Evolutionary conservation across 1,284 basidiomycete genomes (phyloP).

Genomic region (Trichosporon sp.): DNA sequence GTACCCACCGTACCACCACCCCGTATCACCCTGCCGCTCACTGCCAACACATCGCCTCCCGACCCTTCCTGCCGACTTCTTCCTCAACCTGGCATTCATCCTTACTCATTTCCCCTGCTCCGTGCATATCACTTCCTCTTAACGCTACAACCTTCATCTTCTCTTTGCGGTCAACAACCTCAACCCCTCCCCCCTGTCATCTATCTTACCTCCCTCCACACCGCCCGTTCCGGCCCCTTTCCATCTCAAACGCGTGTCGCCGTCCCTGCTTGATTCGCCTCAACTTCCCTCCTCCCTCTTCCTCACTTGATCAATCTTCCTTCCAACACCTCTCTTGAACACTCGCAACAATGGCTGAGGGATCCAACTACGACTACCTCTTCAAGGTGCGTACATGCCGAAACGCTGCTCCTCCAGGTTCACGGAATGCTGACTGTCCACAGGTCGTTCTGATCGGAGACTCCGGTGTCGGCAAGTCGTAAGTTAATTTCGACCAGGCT

Average conservation of each 20-base stretch:
- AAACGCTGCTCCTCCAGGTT: not conserved
- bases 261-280: constrained; percentile 12
- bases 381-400: constrained; percentile 72
- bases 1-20: not conserved
- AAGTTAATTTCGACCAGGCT: constrained; percentile 37
- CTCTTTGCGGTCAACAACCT: not conserved
- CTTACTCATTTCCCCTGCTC: not conserved
- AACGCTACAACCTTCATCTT: not conserved
- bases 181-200: not conserved
- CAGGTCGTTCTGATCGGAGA: constrained; percentile 98
- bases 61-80: not conserved
- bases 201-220: not conserved
- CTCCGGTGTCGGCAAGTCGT: constrained; percentile 96
- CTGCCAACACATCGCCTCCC: constrained; percentile 17
- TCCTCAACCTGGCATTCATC: not conserved
- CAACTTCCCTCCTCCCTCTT: constrained; percentile 18
- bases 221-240: not conserved
- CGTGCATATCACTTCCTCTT: constrained; percentile 11
- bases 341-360: constrained; percentile 69
- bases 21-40: not conserved
- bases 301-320: constrained; percentile 5
- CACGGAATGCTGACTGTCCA: constrained; percentile 17
- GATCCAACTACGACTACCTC: constrained; percentile 90
- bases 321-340: not conserved
- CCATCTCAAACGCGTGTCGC: constrained; percentile 18